Conservation (phyloP, 306 rosid species). For the Rosa rugosa region DNA sequence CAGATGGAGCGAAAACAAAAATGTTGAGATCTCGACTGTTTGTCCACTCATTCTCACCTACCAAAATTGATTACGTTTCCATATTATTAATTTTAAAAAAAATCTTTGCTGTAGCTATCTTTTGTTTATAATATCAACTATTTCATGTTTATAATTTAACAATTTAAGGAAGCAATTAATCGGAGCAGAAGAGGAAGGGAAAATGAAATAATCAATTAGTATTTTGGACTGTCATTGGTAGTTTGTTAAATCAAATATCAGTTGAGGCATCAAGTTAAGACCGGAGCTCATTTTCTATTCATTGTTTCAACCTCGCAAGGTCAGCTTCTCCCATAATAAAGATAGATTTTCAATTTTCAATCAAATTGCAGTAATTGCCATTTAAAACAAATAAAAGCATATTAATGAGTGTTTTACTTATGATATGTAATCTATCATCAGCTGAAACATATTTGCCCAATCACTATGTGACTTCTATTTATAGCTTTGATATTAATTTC, state of each 20-base stretch:
- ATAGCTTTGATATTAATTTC: neutral
- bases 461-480: neutral
- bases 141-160: neutral
- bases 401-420: neutral
- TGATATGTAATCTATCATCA: neutral
- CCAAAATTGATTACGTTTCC: neutral
- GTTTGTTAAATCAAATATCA: neutral
- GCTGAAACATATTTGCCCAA: neutral
- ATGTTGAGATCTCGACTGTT: conserved; percentile 10
- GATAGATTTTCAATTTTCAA: neutral
- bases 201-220: neutral
- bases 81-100: neutral
- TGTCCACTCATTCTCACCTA: neutral
- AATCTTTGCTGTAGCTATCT: neutral
- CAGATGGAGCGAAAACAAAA: neutral
- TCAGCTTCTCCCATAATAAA: neutral
- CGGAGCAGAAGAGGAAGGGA: neutral
- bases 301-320: neutral
- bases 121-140: neutral
- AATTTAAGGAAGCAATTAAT: neutral
- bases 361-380: neutral
- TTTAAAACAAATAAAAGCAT: neutral
- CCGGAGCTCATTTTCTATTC: neutral
- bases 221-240: neutral
- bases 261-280: neutral